Percentiles rank a stretch among this genome's conserved stretches.
Conservation (phyloP, 1,284 basidiomycete species). For the Tilletia walkeri region DNA sequence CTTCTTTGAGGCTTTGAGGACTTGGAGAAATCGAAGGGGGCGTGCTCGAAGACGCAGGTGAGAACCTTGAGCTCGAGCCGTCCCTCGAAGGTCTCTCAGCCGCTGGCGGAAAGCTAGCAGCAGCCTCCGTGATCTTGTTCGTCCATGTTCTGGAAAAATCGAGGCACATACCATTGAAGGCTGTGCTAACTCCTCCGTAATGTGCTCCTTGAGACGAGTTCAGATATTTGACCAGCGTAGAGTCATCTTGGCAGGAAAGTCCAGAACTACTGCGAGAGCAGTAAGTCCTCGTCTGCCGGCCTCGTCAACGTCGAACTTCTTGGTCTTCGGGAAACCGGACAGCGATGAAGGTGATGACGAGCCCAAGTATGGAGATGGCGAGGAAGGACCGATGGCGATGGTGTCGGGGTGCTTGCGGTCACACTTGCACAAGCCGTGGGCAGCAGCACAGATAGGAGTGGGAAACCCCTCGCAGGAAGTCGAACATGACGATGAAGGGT, state of each 20-base stretch:
- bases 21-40: no score
- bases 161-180: no score
- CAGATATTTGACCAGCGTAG: no score
- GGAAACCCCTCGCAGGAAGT: constrained; percentile 76
- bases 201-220: no score
- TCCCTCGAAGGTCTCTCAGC: no score
- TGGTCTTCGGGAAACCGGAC: constrained; percentile 41
- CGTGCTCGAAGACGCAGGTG: no score
- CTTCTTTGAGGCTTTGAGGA: no score
- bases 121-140: no score
- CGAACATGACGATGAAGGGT: constrained; percentile 74
- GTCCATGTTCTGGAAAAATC: no score
- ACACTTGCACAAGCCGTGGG: constrained; percentile 57
- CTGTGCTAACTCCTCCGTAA: no score
- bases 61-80: no score
- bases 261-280: constrained; percentile 3
- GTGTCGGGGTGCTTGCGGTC: background rate
- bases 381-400: constrained; percentile 48
- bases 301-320: constrained; percentile 47
- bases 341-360: constrained; percentile 37
- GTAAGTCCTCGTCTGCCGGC: constrained; percentile 45
- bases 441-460: constrained; percentile 65
- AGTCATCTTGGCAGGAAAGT: constrained; percentile 3
- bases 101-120: no score
- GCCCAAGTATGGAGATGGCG: constrained; percentile 41